phyloP scores from a whole-genome alignment of 768 basidiomycete genomes.

The Lentinula edodes region DNA sequence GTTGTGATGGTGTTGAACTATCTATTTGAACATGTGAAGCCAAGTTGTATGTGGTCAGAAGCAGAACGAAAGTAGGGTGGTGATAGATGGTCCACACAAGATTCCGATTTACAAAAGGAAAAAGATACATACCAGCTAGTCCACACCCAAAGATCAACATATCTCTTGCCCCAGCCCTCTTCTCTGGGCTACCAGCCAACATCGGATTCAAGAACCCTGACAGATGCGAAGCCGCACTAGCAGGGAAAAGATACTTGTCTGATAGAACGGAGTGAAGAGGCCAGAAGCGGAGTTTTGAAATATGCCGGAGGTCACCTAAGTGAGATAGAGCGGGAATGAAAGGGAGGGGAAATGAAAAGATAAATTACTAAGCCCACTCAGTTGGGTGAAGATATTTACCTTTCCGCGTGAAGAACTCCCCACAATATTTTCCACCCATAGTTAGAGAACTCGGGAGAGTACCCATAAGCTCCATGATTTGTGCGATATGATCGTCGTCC shows the following conservation, averaged over 20 bases:
- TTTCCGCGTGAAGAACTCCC: constrained; percentile 95
- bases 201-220: constrained; percentile 82
- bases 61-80: too few relatives aligned
- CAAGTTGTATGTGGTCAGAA: too few relatives aligned
- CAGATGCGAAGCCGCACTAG: constrained; percentile 74
- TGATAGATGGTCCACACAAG: too few relatives aligned
- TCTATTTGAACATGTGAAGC: neutral
- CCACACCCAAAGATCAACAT: neutral
- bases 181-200: constrained; percentile 83
- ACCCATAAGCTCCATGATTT: constrained; percentile 94
- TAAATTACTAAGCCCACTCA: too few relatives aligned
- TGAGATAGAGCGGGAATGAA: neutral
- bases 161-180: constrained; percentile 86
- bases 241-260: constrained; percentile 94
- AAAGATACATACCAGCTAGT: constrained; percentile 25
- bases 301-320: constrained; percentile 80
- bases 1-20: neutral
- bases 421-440: constrained; percentile 86
- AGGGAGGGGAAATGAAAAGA: neutral
- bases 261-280: constrained; percentile 75
- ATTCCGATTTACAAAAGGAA: too few relatives aligned
- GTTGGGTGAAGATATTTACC: constrained; percentile 40
- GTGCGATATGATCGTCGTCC: constrained; percentile 95
- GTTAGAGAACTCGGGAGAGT: constrained; percentile 82
- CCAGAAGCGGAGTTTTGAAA: constrained; percentile 92